Evolutionary conservation across 2,329 filamentous ascomycete genomes (phyloP), one percentile per base, ranked within the genome.

Genomic region (Talaromyces amestolkiae): DNA sequence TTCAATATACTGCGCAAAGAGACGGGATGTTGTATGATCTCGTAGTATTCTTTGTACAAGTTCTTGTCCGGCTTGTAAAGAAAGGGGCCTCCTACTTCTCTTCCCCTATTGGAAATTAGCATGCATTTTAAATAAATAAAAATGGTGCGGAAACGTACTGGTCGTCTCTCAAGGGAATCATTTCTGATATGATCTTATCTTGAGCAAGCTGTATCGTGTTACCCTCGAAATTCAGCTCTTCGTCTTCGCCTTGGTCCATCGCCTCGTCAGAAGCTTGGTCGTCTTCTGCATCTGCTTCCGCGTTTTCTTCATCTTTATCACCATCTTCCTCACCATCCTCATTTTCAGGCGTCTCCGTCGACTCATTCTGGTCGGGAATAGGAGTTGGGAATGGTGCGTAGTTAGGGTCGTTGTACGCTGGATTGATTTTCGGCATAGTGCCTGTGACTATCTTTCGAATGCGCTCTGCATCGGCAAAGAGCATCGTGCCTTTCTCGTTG

Each of bases 361-460:
- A 22, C 53, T 63, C 37, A 17, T 22, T 22, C 47, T 56, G 39
- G n/a, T 83, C 81, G 0, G 89, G 89, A 17, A 93, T 82, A 0
- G 92, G 91, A 1, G 91, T 92, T 6, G 92, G 86, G 54, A 90
- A 83, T 5, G 91, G 89, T 67, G 86, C 84, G 73, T 96, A 95
- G 56, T 85, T 83, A 17, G 83, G 82, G 69, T 86, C 80, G 68
- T 87, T 86, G 76, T 96, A 96, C 17, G 91, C 91, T 15, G 93
- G 92, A 72, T 97, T 96, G 71, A 89, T 85, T 76, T 91, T 91
- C 64, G 89, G 89, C 92, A 96, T 96, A 76, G 88, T 92, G 72
- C 93, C 94, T 75, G 91, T 93, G 47, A 94, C 84, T 3, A 92
- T 89, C 79, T 96, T 97, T 56, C 93, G 86, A 54, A 97, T 86